Evolutionary conservation across 345 rosid genomes (phyloP).

Genomic region (Gossypium longicalyx): DNA sequence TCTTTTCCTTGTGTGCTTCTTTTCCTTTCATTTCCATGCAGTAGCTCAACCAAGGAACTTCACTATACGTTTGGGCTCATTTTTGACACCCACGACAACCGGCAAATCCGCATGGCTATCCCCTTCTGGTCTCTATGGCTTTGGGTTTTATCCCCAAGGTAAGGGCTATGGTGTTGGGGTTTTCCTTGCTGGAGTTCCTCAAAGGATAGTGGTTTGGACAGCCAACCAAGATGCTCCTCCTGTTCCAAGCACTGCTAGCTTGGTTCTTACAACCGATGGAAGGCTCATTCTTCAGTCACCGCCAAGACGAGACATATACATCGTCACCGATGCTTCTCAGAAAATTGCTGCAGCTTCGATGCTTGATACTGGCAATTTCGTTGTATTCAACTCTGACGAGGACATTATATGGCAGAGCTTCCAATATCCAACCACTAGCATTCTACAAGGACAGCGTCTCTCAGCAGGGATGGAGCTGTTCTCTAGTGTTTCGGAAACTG

Average conservation of each 20-base stretch:
- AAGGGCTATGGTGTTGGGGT: background rate
- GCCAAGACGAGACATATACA: background rate
- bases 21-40: background rate
- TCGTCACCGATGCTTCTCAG: background rate
- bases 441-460: slow-evolving; percentile 30
- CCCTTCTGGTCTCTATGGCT: background rate
- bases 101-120: background rate
- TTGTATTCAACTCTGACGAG: slow-evolving; percentile 17
- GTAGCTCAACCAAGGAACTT: background rate
- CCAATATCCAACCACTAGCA: slow-evolving; percentile 30
- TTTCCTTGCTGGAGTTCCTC: background rate
- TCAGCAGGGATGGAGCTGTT: slow-evolving; percentile 17
- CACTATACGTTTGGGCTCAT: background rate
- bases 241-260: background rate
- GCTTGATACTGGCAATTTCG: slow-evolving; percentile 32
- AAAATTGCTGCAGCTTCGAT: slow-evolving; percentile 2
- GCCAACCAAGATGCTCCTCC: slow-evolving; percentile 9
- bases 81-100: background rate
- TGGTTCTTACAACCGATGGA: slow-evolving; percentile 13
- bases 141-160: slow-evolving; percentile 1
- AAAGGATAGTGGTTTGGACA: slow-evolving; percentile 6
- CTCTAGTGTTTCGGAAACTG: slow-evolving; percentile 14
- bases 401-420: slow-evolving; percentile 37
- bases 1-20: background rate
- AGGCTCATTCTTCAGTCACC: background rate